These are phyloP conservation scores for Gypsophila paniculata DNA, from an alignment of 179 eudicot species.

Conservation along the genomic window DNA sequence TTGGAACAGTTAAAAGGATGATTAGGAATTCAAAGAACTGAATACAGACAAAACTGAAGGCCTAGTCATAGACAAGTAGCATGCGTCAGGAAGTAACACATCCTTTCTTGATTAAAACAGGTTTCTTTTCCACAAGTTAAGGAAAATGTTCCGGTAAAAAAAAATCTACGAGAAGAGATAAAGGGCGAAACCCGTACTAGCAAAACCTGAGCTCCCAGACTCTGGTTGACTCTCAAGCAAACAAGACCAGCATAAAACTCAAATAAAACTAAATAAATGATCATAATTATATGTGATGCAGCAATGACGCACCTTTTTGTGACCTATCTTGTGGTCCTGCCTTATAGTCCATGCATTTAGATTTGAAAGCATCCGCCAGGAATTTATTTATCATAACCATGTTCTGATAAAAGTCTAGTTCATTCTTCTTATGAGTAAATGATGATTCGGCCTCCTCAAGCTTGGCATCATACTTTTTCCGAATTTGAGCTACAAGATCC, in stretches of 20 bases:
- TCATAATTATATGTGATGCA: not conserved
- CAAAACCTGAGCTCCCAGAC: not conserved
- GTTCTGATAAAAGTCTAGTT: constrained; percentile 40
- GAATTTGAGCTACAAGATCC: constrained; percentile 47
- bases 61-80: not conserved
- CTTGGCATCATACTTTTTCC: constrained; percentile 46
- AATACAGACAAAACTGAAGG: not conserved
- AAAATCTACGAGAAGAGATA: not conserved
- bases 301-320: constrained; percentile 34
- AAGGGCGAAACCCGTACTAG: not conserved
- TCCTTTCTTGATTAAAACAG: not conserved
- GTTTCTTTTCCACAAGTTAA: not conserved
- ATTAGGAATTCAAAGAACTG: not conserved
- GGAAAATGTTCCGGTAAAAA: not conserved
- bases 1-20: not conserved
- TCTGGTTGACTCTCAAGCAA: not conserved
- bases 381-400: constrained; percentile 55
- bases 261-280: not conserved
- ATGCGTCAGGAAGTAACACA: not conserved
- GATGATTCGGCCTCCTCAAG: constrained; percentile 49
- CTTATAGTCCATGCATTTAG: constrained; percentile 48
- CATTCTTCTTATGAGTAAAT: constrained; percentile 44
- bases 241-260: not conserved
- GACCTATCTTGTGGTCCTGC: constrained; percentile 44
- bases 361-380: constrained; percentile 61